These are phyloP conservation scores for Micractinium conductrix DNA, from an alignment of 139 green algal genomes.

Conservation along the genomic window DNA sequence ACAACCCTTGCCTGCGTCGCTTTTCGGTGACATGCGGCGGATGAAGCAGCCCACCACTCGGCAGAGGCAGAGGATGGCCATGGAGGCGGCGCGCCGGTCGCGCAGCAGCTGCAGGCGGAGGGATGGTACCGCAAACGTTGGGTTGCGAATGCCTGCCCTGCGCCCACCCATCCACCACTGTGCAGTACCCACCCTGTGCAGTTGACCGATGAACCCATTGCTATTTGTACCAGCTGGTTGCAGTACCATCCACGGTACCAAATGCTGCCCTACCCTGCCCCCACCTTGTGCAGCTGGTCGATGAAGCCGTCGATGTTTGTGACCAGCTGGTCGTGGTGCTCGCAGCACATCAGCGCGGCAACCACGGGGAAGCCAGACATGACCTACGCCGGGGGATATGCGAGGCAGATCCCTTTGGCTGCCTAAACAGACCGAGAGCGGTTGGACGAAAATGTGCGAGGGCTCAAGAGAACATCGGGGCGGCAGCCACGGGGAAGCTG, in stretches of 20 bases:
- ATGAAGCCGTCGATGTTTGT: conserved; percentile 61
- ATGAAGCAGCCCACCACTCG: conserved; percentile 47
- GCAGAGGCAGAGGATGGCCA: conserved; percentile 46
- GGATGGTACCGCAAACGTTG: no score
- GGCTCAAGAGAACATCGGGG: conserved; percentile 69
- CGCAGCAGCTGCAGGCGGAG: no score
- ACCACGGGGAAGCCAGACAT: conserved; percentile 70
- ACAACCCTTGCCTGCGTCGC: conserved; percentile 15
- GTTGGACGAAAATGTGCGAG: neutral
- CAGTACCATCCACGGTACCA: no score
- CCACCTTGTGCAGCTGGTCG: conserved; percentile 75
- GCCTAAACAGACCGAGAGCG: no score
- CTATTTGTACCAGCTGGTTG: no score
- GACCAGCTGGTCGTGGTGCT: conserved; percentile 60
- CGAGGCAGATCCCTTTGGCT: no score
- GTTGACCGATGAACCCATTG: no score
- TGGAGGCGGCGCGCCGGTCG: conserved; percentile 31
- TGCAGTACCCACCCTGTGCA: no score
- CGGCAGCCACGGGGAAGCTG: conserved; percentile 74
- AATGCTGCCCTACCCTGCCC: no score
- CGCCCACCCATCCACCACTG: no score
- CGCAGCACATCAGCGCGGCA: conserved; percentile 81
- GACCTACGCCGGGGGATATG: conserved; percentile 31
- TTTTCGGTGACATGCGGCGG: conserved; percentile 19
- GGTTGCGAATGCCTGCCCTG: no score